These are phyloP conservation scores for Blumeriella jaapii DNA, from an alignment of 2,329 filamentous ascomycete species.

Conservation along the genomic window DNA sequence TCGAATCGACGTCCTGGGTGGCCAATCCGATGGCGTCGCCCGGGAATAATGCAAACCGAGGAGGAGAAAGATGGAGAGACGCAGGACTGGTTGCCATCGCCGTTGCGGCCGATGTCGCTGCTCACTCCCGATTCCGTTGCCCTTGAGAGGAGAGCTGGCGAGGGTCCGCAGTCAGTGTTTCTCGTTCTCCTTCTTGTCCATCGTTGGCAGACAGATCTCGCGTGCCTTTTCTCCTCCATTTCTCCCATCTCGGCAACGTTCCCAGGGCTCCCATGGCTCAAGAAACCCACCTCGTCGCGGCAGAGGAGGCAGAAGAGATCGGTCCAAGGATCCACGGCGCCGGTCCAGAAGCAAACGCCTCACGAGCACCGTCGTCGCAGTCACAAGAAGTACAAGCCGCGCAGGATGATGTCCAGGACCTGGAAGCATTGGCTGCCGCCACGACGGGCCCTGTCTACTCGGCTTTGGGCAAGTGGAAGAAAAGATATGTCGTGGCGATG, in stretches of 20 bases:
- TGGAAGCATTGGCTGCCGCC: slow-evolving; percentile 23
- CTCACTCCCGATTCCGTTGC: too few species aligned
- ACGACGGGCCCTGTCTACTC: slow-evolving; percentile 24
- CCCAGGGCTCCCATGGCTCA: slow-evolving; percentile 14
- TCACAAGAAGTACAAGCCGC: slow-evolving; percentile 12
- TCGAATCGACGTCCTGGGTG: too few species aligned
- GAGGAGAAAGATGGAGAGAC: too few species aligned
- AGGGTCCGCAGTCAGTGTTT: too few species aligned
- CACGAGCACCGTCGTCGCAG: slow-evolving; percentile 3
- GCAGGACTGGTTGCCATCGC: too few species aligned
- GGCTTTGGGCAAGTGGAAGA: slow-evolving; percentile 27
- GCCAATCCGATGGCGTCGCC: too few species aligned
- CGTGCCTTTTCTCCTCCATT: too few species aligned
- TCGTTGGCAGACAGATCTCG: too few species aligned
- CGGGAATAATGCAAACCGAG: too few species aligned
- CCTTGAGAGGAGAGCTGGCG: too few species aligned
- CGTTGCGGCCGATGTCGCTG: too few species aligned
- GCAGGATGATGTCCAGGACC: slow-evolving; percentile 18
- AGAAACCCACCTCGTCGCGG: slow-evolving; percentile 12
- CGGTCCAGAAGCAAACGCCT: slow-evolving; percentile 6
- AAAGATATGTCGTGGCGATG: slow-evolving; percentile 41
- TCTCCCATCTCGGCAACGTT: too few species aligned
- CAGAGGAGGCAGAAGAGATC: slow-evolving; percentile 16
- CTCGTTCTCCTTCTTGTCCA: slow-evolving; percentile 2
- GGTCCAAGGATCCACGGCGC: slow-evolving; percentile 11